Evolutionary conservation across 768 basidiomycete genomes (phyloP), one percentile per base, ranked within the genome.

Genomic region (Suillus plorans): DNA sequence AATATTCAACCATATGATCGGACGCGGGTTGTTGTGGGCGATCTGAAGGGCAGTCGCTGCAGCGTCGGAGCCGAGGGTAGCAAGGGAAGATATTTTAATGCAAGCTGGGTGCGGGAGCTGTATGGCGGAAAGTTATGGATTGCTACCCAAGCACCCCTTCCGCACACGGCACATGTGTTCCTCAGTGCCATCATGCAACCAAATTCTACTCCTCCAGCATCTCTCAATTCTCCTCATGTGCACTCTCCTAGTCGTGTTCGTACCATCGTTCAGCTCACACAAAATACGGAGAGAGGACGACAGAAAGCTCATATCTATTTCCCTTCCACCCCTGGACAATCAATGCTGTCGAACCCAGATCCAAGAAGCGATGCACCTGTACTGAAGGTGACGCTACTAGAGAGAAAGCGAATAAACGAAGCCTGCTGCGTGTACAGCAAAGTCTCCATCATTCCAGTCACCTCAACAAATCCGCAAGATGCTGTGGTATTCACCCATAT

Each of bases 231-330:
- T 6, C 66, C 72, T n/a, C 22, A 18, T 9, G 28, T 60, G 18
- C 41, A 45, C 45, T 50, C 66, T 31, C 68, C 72, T 13, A 83
- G 81, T 67, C 85, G 82, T 25, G 78, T 93, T 12, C 85, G 88
- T 59, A 92, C 91, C 1, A 84, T 94, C 68, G 90, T 96, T 13
- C 94, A 95, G 74, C 84, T 96, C 58, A 94, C 94, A 1, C 86
- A 78, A 65, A 82, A 87, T 67, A 68, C 85, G n/a, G 94, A 96
- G 74, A 77, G 80, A 49, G 88, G 90, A 1, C 81, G 86, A 53
- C 81, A 80, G 66, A 95, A 94, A 74, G 92, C 92, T 2, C 85
- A 91, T 71, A 77, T 84, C 1, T 96, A 96, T 76, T 94, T 95
- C 68, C 89, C 94, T 0, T 69, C 73, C 28, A 69, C 75, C 1